phyloP scores from a whole-genome alignment of 148 eudicot species.

The Vaccinium myrtillus region DNA sequence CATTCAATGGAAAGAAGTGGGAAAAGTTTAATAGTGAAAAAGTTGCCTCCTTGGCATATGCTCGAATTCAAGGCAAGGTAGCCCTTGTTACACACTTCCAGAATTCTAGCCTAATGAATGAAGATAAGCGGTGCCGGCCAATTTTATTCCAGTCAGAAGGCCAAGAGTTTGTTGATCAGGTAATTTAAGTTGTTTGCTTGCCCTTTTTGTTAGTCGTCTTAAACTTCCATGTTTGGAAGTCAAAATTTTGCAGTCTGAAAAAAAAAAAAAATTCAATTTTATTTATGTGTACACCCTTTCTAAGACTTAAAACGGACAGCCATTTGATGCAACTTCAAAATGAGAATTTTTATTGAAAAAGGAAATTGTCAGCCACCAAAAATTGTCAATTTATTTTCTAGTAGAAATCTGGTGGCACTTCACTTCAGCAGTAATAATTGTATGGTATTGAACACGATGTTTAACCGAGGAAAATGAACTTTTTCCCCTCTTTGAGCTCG shows the following conservation, averaged over 20 bases:
- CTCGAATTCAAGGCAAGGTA: slow-evolving; percentile 53
- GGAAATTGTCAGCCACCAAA: neutral
- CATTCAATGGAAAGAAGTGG: slow-evolving; percentile 59
- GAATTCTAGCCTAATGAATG: slow-evolving; percentile 62
- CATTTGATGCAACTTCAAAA: neutral
- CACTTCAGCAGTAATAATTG: neutral
- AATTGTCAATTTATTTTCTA: neutral
- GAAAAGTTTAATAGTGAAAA: slow-evolving; percentile 65
- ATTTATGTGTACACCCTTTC: neutral
- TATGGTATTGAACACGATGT: neutral
- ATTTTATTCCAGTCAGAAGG: slow-evolving; percentile 55
- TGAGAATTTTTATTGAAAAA: neutral
- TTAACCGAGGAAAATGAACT: neutral
- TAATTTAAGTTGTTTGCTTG: slow-evolving; percentile 8
- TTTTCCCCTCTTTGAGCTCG: neutral
- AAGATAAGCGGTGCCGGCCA: slow-evolving; percentile 59
- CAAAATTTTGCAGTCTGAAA: neutral
- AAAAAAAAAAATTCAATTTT: neutral
- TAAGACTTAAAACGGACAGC: neutral
- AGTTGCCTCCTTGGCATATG: slow-evolving; percentile 60
- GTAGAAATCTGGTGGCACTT: neutral
- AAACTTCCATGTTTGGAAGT: neutral
- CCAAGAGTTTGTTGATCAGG: slow-evolving; percentile 44
- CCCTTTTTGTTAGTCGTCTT: neutral
- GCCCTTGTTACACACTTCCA: slow-evolving; percentile 58